Conservation (phyloP, 495 filamentous ascomycete species). For the Alectoria sarmentosa region DNA sequence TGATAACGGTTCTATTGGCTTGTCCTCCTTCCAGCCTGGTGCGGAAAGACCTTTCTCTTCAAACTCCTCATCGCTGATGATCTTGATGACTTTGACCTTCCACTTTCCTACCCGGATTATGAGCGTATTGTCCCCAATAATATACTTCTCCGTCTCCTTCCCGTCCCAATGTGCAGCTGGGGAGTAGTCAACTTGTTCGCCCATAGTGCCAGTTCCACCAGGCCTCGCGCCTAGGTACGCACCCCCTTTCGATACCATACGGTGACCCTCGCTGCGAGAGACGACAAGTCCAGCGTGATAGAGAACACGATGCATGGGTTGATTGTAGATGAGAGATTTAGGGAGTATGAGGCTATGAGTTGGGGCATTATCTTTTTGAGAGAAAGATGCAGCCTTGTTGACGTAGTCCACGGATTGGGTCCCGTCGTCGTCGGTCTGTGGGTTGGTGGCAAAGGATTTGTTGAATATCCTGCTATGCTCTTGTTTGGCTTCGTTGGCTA, state of each 20-base stretch:
- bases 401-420: background rate
- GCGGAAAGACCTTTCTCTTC: constrained; percentile 36
- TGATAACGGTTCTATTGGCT: constrained; percentile 12
- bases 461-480: constrained; percentile 55
- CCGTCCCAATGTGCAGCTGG: constrained; percentile 52
- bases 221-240: constrained; percentile 60
- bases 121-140: constrained; percentile 56
- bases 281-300: constrained; percentile 59
- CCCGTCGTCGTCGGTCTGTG: background rate
- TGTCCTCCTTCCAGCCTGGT: constrained; percentile 36
- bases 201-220: constrained; percentile 47
- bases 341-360: constrained; percentile 55
- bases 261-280: constrained; percentile 59
- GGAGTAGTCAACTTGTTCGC: constrained; percentile 53
- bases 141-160: constrained; percentile 50
- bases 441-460: background rate
- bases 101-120: constrained; percentile 74
- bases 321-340: constrained; percentile 51
- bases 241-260: constrained; percentile 50
- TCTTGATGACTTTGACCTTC: constrained; percentile 65
- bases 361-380: constrained; percentile 27
- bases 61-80: constrained; percentile 67
- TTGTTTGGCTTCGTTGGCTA: constrained; percentile 47
- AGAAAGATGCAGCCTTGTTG: constrained; percentile 10
- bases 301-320: constrained; percentile 56